A percentile compares a stretch with the other conserved stretches of the same genome.
phyloP scores from a whole-genome alignment of 2,329 filamentous ascomycete genomes.

The Rutstroemia sydowiana region DNA sequence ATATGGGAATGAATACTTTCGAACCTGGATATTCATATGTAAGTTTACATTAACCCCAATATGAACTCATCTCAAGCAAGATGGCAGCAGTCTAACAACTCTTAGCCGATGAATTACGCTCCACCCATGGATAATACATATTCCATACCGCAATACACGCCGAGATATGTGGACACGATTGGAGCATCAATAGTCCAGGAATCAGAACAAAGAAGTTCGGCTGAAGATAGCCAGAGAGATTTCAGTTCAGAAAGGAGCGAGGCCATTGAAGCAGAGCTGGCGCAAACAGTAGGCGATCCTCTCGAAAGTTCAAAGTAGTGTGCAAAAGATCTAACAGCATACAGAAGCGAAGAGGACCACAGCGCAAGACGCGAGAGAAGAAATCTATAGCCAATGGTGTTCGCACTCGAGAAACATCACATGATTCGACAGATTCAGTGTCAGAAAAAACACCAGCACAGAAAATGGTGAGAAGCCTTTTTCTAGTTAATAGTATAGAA shows the following conservation, averaged over 20 bases:
- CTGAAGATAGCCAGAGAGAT: neutral
- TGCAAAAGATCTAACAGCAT: neutral
- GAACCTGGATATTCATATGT: slow-evolving; percentile 3
- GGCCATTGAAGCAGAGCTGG: neutral
- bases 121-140: neutral
- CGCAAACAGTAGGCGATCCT: neutral
- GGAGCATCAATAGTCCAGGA: neutral
- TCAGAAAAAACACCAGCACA: slow-evolving; percentile 8
- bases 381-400: slow-evolving; percentile 1
- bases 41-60: neutral
- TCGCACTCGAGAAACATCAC: slow-evolving; percentile 10
- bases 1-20: slow-evolving; percentile 1
- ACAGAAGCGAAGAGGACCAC: slow-evolving; percentile 3
- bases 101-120: neutral
- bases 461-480: slow-evolving; percentile 4
- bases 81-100: neutral
- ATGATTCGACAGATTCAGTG: slow-evolving; percentile 8
- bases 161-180: slow-evolving; percentile 3
- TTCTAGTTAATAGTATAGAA: neutral
- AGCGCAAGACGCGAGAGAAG: neutral
- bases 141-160: slow-evolving; percentile 4
- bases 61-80: neutral
- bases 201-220: slow-evolving; percentile 2
- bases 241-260: slow-evolving; percentile 2
- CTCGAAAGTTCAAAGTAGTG: neutral